phyloP scores from a whole-genome alignment of 2,329 filamentous ascomycete genomes.

The Pyrenophora seminiperda region DNA sequence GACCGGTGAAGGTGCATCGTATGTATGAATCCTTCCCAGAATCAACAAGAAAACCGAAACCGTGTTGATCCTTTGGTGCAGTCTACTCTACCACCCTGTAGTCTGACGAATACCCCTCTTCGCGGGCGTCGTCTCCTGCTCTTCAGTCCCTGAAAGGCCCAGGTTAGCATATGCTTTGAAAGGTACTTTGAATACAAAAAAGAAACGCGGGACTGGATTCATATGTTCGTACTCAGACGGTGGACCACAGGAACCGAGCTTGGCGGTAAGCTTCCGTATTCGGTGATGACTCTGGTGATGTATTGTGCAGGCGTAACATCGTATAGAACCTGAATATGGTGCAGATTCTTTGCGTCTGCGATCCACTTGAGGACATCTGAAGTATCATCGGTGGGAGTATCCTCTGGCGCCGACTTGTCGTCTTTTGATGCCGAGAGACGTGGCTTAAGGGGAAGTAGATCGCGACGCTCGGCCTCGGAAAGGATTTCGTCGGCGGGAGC shows the following conservation, averaged over 20 bases:
- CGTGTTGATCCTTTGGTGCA: too few species aligned
- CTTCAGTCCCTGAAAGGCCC: conserved; percentile 17
- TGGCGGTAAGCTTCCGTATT: conserved; percentile 84
- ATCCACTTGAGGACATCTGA: conserved; percentile 47
- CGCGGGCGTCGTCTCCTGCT: conserved; percentile 13
- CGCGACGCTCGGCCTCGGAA: conserved; percentile 41
- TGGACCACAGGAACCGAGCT: conserved; percentile 81
- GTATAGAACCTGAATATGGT: conserved; percentile 78
- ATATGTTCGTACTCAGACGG: conserved; percentile 55
- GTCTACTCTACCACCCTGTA: conserved; percentile 8
- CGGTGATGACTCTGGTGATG: conserved; percentile 86
- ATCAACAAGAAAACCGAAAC: not conserved
- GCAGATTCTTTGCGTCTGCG: conserved; percentile 52
- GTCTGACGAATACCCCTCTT: conserved; percentile 14
- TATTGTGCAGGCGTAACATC: conserved; percentile 89
- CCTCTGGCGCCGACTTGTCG: conserved; percentile 30
- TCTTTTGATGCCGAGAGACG: conserved; percentile 32
- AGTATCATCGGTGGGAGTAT: conserved; percentile 27
- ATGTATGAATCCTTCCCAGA: too few species aligned
- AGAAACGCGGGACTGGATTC: conserved; percentile 22
- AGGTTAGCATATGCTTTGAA: conserved; percentile 12
- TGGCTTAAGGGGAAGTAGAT: conserved; percentile 39
- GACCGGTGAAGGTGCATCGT: not conserved
- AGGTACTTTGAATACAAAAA: conserved; percentile 9
- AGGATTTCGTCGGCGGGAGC: conserved; percentile 72